phyloP scores from a whole-genome alignment of 2,329 filamentous ascomycete species.

The Penicillium sp. region DNA sequence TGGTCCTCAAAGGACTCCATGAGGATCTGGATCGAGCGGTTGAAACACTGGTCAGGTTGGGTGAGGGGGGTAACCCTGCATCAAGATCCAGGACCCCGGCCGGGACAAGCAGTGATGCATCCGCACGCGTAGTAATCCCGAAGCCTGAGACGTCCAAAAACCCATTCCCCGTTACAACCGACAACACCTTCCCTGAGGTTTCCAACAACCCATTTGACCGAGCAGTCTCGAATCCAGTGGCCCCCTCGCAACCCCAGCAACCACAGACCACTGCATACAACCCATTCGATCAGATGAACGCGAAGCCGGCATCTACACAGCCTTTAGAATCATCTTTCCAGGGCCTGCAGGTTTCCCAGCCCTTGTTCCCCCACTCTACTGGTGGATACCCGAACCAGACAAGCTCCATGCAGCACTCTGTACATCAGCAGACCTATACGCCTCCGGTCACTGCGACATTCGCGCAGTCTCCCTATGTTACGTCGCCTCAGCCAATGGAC shows the following conservation, averaged over 20 bases:
- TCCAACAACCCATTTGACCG: slow-evolving; percentile 65
- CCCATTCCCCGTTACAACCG: neutral
- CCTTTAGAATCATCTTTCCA: slow-evolving; percentile 68
- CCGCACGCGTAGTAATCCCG: slow-evolving; percentile 19
- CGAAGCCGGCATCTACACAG: slow-evolving; percentile 27
- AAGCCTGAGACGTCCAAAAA: slow-evolving; percentile 42
- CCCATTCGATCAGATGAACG: slow-evolving; percentile 59
- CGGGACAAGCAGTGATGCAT: slow-evolving; percentile 19
- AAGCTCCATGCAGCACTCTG: slow-evolving; percentile 37
- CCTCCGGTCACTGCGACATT: slow-evolving; percentile 40
- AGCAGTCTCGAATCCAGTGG: slow-evolving; percentile 40
- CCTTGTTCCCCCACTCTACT: slow-evolving; percentile 72
- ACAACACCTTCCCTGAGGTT: slow-evolving; percentile 6
- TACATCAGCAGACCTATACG: slow-evolving; percentile 44
- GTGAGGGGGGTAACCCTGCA: slow-evolving; percentile 60
- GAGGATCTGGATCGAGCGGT: slow-evolving; percentile 84
- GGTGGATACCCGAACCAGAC: slow-evolving; percentile 55
- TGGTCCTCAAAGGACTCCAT: slow-evolving; percentile 76
- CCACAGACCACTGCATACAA: slow-evolving; percentile 53
- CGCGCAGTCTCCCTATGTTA: slow-evolving; percentile 34
- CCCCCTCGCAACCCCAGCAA: slow-evolving; percentile 19
- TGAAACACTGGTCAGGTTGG: slow-evolving; percentile 77
- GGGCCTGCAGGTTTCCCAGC: slow-evolving; percentile 67
- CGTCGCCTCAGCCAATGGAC: slow-evolving; percentile 36
- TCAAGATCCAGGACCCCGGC: slow-evolving; percentile 58